Conservation (phyloP, 768 basidiomycete species). For the Fibroporia radiculosa region DNA sequence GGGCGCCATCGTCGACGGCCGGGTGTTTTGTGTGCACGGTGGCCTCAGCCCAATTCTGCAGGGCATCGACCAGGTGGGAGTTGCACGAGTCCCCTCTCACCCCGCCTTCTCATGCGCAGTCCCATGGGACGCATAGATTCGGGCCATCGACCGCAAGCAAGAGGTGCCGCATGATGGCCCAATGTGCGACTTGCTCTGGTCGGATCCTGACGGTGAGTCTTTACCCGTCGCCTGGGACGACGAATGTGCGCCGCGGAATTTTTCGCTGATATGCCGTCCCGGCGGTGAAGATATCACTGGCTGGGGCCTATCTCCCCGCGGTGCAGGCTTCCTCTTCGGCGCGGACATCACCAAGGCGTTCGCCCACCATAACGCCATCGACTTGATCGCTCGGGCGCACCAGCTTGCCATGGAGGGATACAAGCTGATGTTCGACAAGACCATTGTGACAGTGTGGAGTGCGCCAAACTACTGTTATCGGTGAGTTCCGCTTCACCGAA, state of each 20-base stretch:
- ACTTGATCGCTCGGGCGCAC: constrained; percentile 94
- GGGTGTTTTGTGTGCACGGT: constrained; percentile 96
- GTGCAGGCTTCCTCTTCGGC: constrained; percentile 94
- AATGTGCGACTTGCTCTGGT: constrained; percentile 99
- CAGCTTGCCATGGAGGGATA: constrained; percentile 98
- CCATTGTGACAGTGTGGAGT: constrained; percentile 97
- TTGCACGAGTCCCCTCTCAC: not conserved
- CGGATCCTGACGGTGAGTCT: constrained; percentile 84
- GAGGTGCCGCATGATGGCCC: constrained; percentile 98
- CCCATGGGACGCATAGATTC: constrained; percentile 51
- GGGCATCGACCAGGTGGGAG: constrained; percentile 75
- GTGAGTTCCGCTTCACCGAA: constrained; percentile 35
- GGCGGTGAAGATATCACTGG: constrained; percentile 66
- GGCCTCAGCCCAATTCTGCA: constrained; percentile 87
- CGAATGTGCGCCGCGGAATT: no score
- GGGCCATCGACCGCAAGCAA: constrained; percentile 90
- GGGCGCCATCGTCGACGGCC: constrained; percentile 93
- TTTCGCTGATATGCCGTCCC: no score
- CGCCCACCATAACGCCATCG: constrained; percentile 85
- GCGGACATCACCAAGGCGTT: constrained; percentile 87
- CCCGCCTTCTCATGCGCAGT: not conserved
- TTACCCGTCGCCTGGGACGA: not conserved
- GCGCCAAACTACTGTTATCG: constrained; percentile 98
- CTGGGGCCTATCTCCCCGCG: constrained; percentile 97
- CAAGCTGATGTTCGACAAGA: constrained; percentile 94